Percentiles rank a stretch among this genome's conserved stretches.
phyloP scores from a whole-genome alignment of 352 stramenopile genomes.

The Phytophthora parvispora region DNA sequence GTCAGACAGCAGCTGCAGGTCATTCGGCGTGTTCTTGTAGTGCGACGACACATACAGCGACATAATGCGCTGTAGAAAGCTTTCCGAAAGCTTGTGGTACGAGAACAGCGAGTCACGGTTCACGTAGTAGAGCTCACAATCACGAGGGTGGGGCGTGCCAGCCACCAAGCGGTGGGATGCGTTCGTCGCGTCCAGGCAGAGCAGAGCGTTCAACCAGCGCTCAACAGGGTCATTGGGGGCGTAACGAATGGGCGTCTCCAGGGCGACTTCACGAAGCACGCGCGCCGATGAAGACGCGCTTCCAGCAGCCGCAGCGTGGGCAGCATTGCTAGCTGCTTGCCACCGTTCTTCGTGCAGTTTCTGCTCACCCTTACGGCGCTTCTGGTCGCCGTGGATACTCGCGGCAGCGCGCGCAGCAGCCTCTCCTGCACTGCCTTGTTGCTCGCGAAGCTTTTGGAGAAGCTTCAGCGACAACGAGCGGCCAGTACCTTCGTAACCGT shows the following conservation, averaged over 20 bases:
- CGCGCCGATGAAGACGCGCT: conserved; percentile 61
- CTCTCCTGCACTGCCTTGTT: conserved; percentile 87
- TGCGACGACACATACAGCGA: conserved; percentile 98
- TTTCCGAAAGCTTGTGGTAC: conserved; percentile 99
- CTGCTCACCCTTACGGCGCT: conserved; percentile 95
- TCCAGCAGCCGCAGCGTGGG: conserved; percentile 63
- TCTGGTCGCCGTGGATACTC: conserved; percentile 90
- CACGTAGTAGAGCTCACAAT: conserved; percentile 99
- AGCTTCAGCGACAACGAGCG: conserved; percentile 99
- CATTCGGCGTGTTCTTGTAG: conserved; percentile 99
- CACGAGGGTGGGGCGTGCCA: conserved; percentile 95
- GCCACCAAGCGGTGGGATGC: conserved; percentile 90
- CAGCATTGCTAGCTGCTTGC: conserved; percentile 92
- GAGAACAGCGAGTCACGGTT: conserved; percentile 99
- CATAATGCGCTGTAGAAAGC: conserved; percentile 95
- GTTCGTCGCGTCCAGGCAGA: conserved; percentile 96
- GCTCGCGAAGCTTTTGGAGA: conserved; percentile 98
- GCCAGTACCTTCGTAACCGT: conserved; percentile 99
- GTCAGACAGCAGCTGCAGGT: conserved; percentile 99
- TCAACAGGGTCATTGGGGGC: conserved; percentile 96
- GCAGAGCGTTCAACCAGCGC: conserved; percentile 97
- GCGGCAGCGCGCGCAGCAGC: conserved; percentile 65
- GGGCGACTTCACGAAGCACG: conserved; percentile 95
- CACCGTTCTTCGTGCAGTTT: conserved; percentile 98
- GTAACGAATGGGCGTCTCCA: conserved; percentile 99